Conservation (phyloP, 1,284 basidiomycete genomes). For the Lentinula novae-zelandiae region DNA sequence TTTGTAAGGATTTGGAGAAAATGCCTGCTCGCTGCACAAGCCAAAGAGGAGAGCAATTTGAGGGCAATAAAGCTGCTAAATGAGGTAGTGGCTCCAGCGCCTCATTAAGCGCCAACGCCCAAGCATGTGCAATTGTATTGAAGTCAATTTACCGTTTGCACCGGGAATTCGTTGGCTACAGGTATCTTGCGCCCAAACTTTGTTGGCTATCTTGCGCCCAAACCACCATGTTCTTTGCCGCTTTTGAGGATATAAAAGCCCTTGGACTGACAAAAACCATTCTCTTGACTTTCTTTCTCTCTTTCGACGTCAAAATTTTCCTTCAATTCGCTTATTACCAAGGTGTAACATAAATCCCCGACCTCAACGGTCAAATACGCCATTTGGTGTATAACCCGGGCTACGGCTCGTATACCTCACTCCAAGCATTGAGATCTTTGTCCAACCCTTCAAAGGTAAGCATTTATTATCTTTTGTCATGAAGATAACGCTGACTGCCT, state of each 20-base stretch:
- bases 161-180: neutral
- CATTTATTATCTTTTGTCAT: neutral
- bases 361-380: neutral
- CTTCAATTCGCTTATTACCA: neutral
- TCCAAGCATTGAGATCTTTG: neutral
- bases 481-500: neutral
- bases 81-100: neutral
- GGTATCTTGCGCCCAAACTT: neutral
- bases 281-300: neutral
- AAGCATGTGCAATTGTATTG: neutral
- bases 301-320: neutral
- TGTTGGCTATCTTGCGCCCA: constrained; percentile 3
- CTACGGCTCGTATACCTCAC: neutral
- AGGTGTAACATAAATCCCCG: neutral
- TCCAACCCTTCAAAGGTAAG: neutral
- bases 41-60: too few species aligned
- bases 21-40: too few species aligned
- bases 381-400: neutral
- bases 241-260: neutral
- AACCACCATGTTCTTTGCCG: neutral
- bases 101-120: neutral
- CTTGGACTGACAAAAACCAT: neutral
- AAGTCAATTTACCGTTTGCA: neutral
- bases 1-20: too few species aligned
- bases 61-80: neutral